Conservation (phyloP, 2,329 filamentous ascomycete species). For the Clonostachys solani region DNA sequence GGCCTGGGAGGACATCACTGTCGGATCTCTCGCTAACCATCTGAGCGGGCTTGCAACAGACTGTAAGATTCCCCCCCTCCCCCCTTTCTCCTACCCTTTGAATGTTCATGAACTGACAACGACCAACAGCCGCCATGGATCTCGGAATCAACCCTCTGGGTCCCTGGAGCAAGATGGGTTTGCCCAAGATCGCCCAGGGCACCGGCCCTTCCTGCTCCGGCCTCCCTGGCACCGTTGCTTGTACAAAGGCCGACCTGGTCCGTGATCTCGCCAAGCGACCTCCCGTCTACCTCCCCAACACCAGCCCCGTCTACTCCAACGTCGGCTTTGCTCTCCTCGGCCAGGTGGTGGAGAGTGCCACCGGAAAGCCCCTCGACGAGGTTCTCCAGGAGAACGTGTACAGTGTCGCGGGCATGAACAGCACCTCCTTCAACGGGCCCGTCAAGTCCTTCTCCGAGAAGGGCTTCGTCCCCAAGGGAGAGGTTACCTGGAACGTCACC, state of each 20-base stretch:
- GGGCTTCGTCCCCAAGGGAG: conserved; percentile 27
- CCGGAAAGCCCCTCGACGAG: conserved; percentile 29
- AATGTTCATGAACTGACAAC: not conserved
- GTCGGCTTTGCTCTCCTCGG: conserved; percentile 38
- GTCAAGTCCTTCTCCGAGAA: conserved; percentile 12
- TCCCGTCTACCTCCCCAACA: conserved; percentile 36
- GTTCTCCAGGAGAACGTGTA: conserved; percentile 34
- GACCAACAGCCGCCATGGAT: conserved; percentile 22
- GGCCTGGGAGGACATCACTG: conserved; percentile 42
- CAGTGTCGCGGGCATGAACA: conserved; percentile 32
- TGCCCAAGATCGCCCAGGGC: conserved; percentile 20
- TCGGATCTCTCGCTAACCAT: conserved; percentile 38
- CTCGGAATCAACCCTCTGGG: conserved; percentile 16
- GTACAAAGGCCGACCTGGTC: conserved; percentile 20
- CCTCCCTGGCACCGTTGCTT: conserved; percentile 21
- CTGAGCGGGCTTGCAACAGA: conserved; percentile 35
- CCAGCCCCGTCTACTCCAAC: conserved; percentile 44
- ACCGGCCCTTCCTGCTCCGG: conserved; percentile 25
- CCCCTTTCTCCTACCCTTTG: not conserved
- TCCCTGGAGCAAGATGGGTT: conserved; percentile 19
- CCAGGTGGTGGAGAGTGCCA: conserved; percentile 36
- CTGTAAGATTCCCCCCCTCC: conserved; percentile 14
- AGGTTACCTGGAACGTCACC: conserved; percentile 24
- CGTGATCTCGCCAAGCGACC: conserved; percentile 15
- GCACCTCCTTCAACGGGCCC: conserved; percentile 28